These are phyloP conservation scores for Lactifluus rugatus DNA, from an alignment of 768 basidiomycete genomes.

Conservation along the genomic window DNA sequence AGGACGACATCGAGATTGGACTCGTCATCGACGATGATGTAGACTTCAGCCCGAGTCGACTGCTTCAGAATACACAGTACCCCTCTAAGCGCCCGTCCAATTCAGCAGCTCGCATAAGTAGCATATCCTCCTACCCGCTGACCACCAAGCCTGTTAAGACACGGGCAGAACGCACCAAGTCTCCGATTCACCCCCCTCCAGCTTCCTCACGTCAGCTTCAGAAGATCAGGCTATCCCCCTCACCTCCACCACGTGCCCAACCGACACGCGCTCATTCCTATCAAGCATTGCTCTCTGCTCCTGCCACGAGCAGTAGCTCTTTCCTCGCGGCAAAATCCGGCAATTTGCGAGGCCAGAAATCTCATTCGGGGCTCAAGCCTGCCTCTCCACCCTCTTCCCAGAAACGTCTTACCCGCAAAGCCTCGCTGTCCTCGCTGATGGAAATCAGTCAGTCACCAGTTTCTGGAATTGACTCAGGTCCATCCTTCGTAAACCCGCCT, in stretches of 20 bases:
- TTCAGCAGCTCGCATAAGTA: slow-evolving; percentile 46
- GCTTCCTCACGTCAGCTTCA: slow-evolving; percentile 63
- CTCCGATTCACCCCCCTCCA: slow-evolving; percentile 56
- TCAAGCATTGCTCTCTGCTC: slow-evolving; percentile 41
- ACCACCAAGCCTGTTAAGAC: slow-evolving; percentile 51
- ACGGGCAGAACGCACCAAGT: slow-evolving; percentile 59
- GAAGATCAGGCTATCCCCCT: slow-evolving; percentile 57
- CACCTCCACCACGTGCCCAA: slow-evolving; percentile 46
- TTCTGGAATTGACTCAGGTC: slow-evolving; percentile 39
- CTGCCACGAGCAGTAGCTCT: slow-evolving; percentile 39
- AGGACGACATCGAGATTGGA: slow-evolving; percentile 81
- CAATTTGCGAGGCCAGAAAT: slow-evolving; percentile 75
- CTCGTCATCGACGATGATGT: slow-evolving; percentile 76
- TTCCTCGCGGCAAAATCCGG: slow-evolving; percentile 62
- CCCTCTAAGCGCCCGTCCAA: slow-evolving; percentile 26
- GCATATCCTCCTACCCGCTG: slow-evolving; percentile 40
- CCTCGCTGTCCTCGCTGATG: slow-evolving; percentile 66
- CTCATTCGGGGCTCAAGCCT: slow-evolving; percentile 71
- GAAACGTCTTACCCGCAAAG: slow-evolving; percentile 62
- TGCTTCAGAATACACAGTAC: slow-evolving; percentile 43
- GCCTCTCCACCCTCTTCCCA: slow-evolving; percentile 57
- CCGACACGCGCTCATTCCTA: slow-evolving; percentile 49
- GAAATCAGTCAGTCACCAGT: slow-evolving; percentile 50
- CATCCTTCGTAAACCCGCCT: slow-evolving; percentile 23
- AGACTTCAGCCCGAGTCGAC: slow-evolving; percentile 71